Percentiles rank a stretch among this genome's conserved stretches.
These are phyloP conservation scores for Lachancea quebecensis DNA, from an alignment of 805 yeast species.

Conservation along the genomic window DNA sequence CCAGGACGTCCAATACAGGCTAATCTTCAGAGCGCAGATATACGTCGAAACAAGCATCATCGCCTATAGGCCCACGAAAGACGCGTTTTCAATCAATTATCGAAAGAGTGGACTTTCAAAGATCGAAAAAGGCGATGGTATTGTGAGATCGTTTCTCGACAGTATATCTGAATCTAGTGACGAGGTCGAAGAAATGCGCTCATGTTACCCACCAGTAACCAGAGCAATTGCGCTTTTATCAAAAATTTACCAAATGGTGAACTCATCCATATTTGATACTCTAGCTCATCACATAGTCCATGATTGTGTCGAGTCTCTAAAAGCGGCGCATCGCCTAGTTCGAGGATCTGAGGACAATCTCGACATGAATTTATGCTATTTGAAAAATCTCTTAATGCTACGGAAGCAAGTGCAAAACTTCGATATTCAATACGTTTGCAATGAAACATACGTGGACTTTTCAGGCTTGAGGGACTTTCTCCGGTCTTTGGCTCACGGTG, in stretches of 20 bases:
- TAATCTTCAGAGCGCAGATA: conserved; percentile 71
- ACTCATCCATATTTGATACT: conserved; percentile 76
- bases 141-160: conserved; percentile 10
- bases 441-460: conserved; percentile 73
- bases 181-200: conserved; percentile 21
- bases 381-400: conserved; percentile 65
- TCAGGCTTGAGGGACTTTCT: conserved; percentile 61
- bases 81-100: conserved; percentile 58
- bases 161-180: conserved; percentile 2
- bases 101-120: conserved; percentile 21
- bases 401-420: conserved; percentile 64
- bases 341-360: conserved; percentile 31
- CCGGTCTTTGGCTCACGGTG: conserved; percentile 29
- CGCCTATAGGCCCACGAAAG: conserved; percentile 56
- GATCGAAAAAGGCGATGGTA: conserved; percentile 11
- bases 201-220: conserved; percentile 65
- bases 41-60: conserved; percentile 64
- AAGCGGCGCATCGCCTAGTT: conserved; percentile 42
- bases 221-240: conserved; percentile 64
- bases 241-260: conserved; percentile 72
- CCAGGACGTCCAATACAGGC: conserved; percentile 70
- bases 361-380: conserved; percentile 59
- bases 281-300: conserved; percentile 83
- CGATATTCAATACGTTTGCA: conserved; percentile 70
- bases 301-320: conserved; percentile 59